Percentiles rank a stretch among this genome's conserved stretches.
Evolutionary conservation across 169 alveolate genomes (phyloP).

Genomic region (Cryptosporidium viatorum): DNA sequence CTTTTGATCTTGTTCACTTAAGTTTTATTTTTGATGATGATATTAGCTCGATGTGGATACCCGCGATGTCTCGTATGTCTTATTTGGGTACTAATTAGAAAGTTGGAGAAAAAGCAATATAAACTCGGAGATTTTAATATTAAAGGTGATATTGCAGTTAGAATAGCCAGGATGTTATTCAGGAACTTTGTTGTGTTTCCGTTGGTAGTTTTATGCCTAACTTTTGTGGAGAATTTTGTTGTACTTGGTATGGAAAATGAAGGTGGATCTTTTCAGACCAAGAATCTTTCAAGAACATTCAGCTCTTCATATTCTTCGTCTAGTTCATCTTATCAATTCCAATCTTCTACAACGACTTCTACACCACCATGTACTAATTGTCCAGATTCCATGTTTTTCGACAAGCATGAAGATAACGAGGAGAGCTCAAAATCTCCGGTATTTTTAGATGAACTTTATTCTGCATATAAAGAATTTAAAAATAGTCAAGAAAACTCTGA

Average conservation of each 20-base stretch:
- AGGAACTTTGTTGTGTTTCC: background rate
- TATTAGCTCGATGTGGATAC: conserved; percentile 14
- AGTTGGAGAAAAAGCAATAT: background rate
- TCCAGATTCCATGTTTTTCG: conserved; percentile 9
- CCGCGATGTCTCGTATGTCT: conserved; percentile 50
- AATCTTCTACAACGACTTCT: background rate
- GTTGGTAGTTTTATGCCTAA: background rate
- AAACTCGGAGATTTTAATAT: background rate
- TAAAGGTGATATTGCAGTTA: background rate
- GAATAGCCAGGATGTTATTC: conserved; percentile 8
- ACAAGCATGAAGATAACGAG: background rate
- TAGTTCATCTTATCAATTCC: background rate
- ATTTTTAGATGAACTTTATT: conserved; percentile 10
- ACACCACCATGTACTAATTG: background rate
- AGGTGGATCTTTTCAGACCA: background rate
- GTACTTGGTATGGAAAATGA: conserved; percentile 3
- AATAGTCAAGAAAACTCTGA: background rate
- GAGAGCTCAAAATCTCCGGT: background rate
- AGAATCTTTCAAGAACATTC: background rate
- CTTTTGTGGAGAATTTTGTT: background rate
- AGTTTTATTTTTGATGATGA: background rate
- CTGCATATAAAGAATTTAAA: background rate
- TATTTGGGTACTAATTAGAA: background rate
- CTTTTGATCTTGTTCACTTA: background rate
- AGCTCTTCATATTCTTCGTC: background rate